Conservation (phyloP, 257 asterid genomes). For the Prunella vulgaris region DNA sequence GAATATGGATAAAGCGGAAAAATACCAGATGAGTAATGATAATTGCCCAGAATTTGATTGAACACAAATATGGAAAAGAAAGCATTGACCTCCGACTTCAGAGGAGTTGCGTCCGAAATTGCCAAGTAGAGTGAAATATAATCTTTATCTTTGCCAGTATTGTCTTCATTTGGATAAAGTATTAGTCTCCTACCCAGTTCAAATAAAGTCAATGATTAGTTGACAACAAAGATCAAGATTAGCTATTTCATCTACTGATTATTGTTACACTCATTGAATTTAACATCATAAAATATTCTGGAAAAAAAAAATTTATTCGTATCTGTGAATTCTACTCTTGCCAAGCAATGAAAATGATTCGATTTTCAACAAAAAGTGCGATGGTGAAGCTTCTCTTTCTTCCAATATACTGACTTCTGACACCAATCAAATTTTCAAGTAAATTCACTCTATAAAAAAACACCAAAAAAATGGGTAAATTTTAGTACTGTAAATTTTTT, state of each 20-base stretch:
- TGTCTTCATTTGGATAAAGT: background rate
- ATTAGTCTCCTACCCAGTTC: conserved; percentile 17
- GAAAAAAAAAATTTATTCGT: background rate
- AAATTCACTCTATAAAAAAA: no score
- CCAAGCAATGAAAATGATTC: conserved; percentile 17
- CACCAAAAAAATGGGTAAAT: no score
- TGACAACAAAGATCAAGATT: background rate
- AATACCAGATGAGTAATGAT: conserved; percentile 13
- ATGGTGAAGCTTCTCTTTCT: background rate
- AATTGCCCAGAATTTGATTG: background rate
- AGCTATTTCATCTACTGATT: no score
- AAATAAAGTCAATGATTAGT: no score
- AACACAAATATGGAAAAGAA: conserved; percentile 16
- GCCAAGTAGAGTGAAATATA: conserved; percentile 12
- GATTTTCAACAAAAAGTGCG: background rate
- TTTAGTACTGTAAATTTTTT: no score
- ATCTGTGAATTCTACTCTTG: background rate
- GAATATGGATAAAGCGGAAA: no score
- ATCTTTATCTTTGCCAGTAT: background rate
- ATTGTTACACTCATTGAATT: no score
- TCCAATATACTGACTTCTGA: background rate
- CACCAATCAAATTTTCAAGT: no score
- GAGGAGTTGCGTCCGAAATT: background rate
- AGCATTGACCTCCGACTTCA: conserved; percentile 16
- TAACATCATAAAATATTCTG: background rate